These are phyloP conservation scores for Picochlorum costavermella DNA, from an alignment of 139 green algal species.

Conservation along the genomic window DNA sequence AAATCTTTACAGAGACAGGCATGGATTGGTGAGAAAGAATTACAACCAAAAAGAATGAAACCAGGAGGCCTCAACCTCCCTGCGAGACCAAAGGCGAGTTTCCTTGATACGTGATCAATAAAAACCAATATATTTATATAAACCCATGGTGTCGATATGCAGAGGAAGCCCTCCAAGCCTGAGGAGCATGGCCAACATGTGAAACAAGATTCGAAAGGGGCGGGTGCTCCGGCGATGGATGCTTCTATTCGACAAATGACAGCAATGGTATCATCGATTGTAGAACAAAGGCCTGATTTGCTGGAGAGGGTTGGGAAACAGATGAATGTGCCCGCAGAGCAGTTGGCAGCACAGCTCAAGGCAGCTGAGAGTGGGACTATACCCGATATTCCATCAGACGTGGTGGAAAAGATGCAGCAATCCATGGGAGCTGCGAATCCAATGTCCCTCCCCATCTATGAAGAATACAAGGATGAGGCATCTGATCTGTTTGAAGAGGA, in stretches of 20 bases:
- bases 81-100: background rate
- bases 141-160: background rate
- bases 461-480: background rate
- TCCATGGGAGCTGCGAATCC: too few species aligned
- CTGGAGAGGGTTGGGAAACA: background rate
- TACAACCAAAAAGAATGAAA: background rate
- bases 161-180: conserved; percentile 11
- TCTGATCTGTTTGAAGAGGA: conserved; percentile 15
- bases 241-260: too few species aligned
- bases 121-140: too few species aligned
- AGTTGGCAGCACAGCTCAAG: background rate
- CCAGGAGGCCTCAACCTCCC: background rate
- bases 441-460: too few species aligned
- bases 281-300: background rate
- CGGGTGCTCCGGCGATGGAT: background rate
- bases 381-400: background rate
- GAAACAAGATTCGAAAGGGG: background rate
- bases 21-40: background rate
- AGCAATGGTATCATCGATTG: conserved; percentile 1
- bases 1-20: too few species aligned
- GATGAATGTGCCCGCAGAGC: background rate
- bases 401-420: too few species aligned
- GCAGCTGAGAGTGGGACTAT: background rate
- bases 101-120: background rate
- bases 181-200: background rate